Evolutionary conservation across 2,329 filamentous ascomycete species (phyloP).

Genomic region (Fusarium sp.): DNA sequence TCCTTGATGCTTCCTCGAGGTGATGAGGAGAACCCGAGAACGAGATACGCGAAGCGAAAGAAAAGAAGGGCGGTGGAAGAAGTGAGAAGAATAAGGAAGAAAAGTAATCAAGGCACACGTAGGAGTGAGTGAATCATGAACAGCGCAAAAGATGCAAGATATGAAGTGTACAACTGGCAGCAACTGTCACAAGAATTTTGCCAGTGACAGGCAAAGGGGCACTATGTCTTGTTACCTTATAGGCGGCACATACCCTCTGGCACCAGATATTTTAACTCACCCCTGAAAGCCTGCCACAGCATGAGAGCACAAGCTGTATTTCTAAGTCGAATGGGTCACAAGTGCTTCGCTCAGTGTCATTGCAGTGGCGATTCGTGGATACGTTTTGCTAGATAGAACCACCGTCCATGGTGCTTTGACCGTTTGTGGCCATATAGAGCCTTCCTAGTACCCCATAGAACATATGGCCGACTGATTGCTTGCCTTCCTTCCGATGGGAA

Average conservation of each 20-base stretch:
- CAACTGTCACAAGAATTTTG: slow-evolving; percentile 37
- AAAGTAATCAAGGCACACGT: slow-evolving; percentile 5
- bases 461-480: slow-evolving; percentile 8
- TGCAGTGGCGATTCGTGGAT: not conserved
- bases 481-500: slow-evolving; percentile 5
- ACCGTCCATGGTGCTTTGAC: slow-evolving; percentile 11
- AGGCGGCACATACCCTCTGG: slow-evolving; percentile 4
- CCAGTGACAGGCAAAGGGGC: slow-evolving; percentile 26
- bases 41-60: slow-evolving; percentile 4
- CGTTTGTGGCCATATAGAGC: slow-evolving; percentile 12
- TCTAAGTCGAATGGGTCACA: slow-evolving; percentile 26
- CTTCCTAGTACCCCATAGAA: not conserved
- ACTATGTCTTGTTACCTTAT: slow-evolving; percentile 24
- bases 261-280: not conserved
- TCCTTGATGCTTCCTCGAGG: slow-evolving; percentile 4
- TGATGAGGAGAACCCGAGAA: slow-evolving; percentile 14
- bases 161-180: slow-evolving; percentile 31
- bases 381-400: slow-evolving; percentile 2
- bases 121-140: slow-evolving; percentile 15
- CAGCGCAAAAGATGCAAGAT: slow-evolving; percentile 19
- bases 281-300: slow-evolving; percentile 33
- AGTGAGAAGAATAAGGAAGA: slow-evolving; percentile 3
- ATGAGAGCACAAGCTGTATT: slow-evolving; percentile 32
- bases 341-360: slow-evolving; percentile 3
- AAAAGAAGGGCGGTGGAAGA: slow-evolving; percentile 5